Conservation (phyloP, 2,329 filamentous ascomycete genomes). For the Hypoxylon sp. region DNA sequence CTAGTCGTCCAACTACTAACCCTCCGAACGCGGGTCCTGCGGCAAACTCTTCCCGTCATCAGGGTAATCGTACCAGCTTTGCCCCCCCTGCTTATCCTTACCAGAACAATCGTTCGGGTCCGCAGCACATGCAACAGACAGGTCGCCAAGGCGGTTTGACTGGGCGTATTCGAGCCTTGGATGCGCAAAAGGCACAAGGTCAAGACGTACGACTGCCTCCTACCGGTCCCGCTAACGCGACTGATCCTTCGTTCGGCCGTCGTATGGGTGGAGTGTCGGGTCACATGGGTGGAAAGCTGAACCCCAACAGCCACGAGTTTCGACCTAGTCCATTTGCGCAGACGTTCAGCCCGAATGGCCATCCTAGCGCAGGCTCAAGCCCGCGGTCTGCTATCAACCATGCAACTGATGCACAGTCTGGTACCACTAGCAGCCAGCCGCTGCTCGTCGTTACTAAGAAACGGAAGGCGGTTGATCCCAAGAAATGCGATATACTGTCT, state of each 20-base stretch:
- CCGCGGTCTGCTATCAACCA: conserved; percentile 74
- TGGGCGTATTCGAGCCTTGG: conserved; percentile 66
- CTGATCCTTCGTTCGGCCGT: conserved; percentile 67
- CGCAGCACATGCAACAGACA: conserved; percentile 60
- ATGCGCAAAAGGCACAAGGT: conserved; percentile 64
- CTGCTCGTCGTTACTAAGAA: conserved; percentile 77
- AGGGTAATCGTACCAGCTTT: conserved; percentile 64
- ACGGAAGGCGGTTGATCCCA: conserved; percentile 77
- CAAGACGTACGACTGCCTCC: conserved; percentile 79
- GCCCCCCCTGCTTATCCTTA: conserved; percentile 65
- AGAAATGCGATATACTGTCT: conserved; percentile 72
- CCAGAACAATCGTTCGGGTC: conserved; percentile 63
- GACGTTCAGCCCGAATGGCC: conserved; percentile 81
- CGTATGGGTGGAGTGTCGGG: conserved; percentile 66
- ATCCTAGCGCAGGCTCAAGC: conserved; percentile 78
- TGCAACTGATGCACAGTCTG: conserved; percentile 54
- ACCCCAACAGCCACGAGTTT: conserved; percentile 82
- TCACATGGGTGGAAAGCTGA: conserved; percentile 70
- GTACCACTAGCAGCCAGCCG: conserved; percentile 50
- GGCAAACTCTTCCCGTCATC: conserved; percentile 58
- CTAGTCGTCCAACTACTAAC: conserved; percentile 55
- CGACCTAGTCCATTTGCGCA: conserved; percentile 85
- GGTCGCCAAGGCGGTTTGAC: conserved; percentile 63
- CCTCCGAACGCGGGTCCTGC: conserved; percentile 40
- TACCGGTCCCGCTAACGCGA: conserved; percentile 76